These are phyloP conservation scores for Thozetella sp. DNA, from an alignment of 495 filamentous ascomycete species.

Conservation along the genomic window DNA sequence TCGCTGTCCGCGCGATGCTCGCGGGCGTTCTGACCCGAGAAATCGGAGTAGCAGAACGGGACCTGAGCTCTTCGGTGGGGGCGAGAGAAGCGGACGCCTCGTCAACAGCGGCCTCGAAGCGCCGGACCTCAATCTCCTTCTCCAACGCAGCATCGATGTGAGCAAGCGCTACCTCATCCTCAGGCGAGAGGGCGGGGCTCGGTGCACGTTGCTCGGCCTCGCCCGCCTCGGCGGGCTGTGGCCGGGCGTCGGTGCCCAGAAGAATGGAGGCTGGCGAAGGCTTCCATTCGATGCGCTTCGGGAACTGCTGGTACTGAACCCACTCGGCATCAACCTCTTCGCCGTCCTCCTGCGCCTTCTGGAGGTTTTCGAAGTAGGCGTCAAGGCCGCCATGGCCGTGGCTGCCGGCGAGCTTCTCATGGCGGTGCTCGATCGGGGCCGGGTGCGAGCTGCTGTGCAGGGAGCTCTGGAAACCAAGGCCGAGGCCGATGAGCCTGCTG, in stretches of 20 bases:
- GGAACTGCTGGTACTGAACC: slow-evolving; percentile 84
- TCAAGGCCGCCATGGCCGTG: slow-evolving; percentile 59
- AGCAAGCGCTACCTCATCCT: slow-evolving; percentile 42
- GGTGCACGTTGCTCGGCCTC: slow-evolving; percentile 13
- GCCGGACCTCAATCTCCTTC: slow-evolving; percentile 44
- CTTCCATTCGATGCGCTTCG: slow-evolving; percentile 85
- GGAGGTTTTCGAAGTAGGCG: slow-evolving; percentile 88
- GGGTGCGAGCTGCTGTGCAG: slow-evolving; percentile 57
- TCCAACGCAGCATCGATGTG: slow-evolving; percentile 52
- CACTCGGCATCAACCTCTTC: slow-evolving; percentile 74
- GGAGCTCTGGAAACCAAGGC: slow-evolving; percentile 65
- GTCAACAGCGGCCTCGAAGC: slow-evolving; percentile 46
- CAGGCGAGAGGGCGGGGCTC: slow-evolving; percentile 20
- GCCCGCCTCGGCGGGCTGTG: slow-evolving; percentile 32
- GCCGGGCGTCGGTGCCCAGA: slow-evolving; percentile 50
- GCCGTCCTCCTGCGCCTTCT: slow-evolving; percentile 69
- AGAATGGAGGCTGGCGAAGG: slow-evolving; percentile 51
- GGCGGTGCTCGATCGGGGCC: slow-evolving; percentile 36
- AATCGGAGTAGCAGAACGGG: slow-evolving; percentile 35
- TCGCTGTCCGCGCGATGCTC: slow-evolving; percentile 39
- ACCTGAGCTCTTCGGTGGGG: slow-evolving; percentile 36
- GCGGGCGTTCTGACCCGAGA: slow-evolving; percentile 39
- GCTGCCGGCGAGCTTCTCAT: slow-evolving; percentile 34
- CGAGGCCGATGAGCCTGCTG: slow-evolving; percentile 59
- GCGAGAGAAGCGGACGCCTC: slow-evolving; percentile 36